Conservation (phyloP, 1,284 basidiomycete genomes). For the Erythrobasidium hasegawianum region DNA sequence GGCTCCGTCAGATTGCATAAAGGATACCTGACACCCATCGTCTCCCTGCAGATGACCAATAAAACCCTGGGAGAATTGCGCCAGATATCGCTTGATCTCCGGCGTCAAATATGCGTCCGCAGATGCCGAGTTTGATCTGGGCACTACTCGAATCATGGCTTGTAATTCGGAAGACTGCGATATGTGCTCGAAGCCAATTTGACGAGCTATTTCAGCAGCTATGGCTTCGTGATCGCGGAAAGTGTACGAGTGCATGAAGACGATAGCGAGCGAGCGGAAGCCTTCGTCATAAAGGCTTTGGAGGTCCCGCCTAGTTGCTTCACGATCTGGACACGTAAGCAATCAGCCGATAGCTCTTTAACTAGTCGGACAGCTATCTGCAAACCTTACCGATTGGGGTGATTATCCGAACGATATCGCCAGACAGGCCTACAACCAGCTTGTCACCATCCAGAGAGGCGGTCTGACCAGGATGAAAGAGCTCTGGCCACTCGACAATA, state of each 20-base stretch:
- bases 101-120: conserved; percentile 97
- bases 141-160: conserved; percentile 62
- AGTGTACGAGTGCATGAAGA: conserved; percentile 90
- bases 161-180: conserved; percentile 83
- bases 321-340: no score
- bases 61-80: conserved; percentile 48
- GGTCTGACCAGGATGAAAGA: conserved; percentile 64
- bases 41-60: conserved; percentile 45
- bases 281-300: conserved; percentile 67
- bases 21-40: conserved; percentile 52
- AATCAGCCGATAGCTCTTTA: no score
- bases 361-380: no score
- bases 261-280: conserved; percentile 77
- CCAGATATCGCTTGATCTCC: conserved; percentile 57
- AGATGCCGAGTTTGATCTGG: conserved; percentile 84
- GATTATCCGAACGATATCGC: conserved; percentile 84
- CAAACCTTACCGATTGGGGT: conserved; percentile 60
- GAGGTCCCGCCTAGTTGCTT: conserved; percentile 51
- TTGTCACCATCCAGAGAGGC: conserved; percentile 65
- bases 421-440: conserved; percentile 63
- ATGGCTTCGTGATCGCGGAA: conserved; percentile 67
- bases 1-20: conserved; percentile 84
- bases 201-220: conserved; percentile 68
- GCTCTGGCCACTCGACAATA: conserved; percentile 57
- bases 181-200: conserved; percentile 78